These are phyloP conservation scores for Sporisorium iseilematis-ciliati DNA, from an alignment of 1,284 basidiomycete species.

Conservation along the genomic window DNA sequence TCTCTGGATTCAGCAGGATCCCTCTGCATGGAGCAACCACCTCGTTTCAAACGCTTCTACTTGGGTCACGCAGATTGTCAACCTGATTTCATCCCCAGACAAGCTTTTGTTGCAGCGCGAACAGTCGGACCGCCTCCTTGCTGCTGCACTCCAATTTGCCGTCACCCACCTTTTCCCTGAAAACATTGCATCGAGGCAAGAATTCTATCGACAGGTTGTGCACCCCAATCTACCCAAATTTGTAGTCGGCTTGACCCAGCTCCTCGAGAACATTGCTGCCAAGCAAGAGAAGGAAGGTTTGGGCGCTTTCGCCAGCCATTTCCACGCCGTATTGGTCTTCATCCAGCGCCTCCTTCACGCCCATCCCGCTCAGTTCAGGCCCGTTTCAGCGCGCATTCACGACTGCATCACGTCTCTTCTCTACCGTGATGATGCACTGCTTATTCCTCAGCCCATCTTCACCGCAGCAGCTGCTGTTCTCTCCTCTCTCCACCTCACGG, in stretches of 20 bases:
- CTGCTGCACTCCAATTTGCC: slow-evolving; percentile 28
- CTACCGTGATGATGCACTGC: slow-evolving; percentile 22
- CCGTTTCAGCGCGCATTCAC: slow-evolving; percentile 45
- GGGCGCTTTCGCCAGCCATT: slow-evolving; percentile 7
- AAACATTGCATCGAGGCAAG: slow-evolving; percentile 36
- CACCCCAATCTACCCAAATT: slow-evolving; percentile 48
- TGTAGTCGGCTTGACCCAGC: slow-evolving; percentile 20
- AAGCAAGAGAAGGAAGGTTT: slow-evolving; percentile 13
- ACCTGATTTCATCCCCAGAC: slow-evolving; percentile 31
- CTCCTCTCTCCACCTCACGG: slow-evolving; percentile 53
- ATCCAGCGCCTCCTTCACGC: slow-evolving; percentile 33
- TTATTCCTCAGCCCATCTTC: slow-evolving; percentile 18
- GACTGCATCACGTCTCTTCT: slow-evolving; percentile 38
- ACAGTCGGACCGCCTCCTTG: slow-evolving; percentile 25
- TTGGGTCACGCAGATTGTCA: slow-evolving; percentile 50
- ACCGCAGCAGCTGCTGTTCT: slow-evolving; percentile 40
- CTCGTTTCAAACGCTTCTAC: slow-evolving; percentile 38
- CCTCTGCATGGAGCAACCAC: slow-evolving; percentile 39
- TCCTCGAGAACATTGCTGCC: slow-evolving; percentile 17
- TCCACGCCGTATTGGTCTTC: slow-evolving; percentile 30
- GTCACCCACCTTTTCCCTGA: slow-evolving; percentile 36
- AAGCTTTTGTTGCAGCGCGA: slow-evolving; percentile 28
- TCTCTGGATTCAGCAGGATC: slow-evolving; percentile 47
- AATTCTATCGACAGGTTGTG: slow-evolving; percentile 56
- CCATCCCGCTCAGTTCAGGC: slow-evolving; percentile 49